phyloP scores from a whole-genome alignment of 441 rosid genomes.

The Populus hybrid region DNA sequence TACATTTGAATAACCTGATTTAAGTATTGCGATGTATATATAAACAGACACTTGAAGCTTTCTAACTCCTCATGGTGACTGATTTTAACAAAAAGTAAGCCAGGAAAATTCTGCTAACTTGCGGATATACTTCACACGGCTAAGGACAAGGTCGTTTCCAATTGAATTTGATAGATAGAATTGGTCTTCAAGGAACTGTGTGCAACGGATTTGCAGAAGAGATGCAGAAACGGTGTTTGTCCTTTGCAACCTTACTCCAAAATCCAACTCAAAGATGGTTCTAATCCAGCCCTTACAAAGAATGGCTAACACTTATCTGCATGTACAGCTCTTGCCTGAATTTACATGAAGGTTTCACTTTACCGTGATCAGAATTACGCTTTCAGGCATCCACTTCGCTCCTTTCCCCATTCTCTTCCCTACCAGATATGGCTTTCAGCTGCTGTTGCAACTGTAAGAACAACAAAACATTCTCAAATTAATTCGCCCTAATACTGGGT shows the following conservation, averaged over 20 bases:
- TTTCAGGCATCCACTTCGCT: constrained; percentile 36
- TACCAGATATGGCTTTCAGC: constrained; percentile 50
- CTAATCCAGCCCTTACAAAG: constrained; percentile 12
- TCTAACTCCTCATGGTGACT: constrained; percentile 7
- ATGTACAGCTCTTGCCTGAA: constrained; percentile 30
- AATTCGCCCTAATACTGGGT: not conserved
- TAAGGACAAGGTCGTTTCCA: constrained; percentile 6
- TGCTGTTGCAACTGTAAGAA: constrained; percentile 74
- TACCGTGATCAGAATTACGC: constrained; percentile 17
- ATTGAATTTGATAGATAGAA: constrained; percentile 9
- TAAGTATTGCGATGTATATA: not conserved
- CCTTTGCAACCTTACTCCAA: constrained; percentile 6
- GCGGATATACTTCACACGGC: not conserved
- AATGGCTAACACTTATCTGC: constrained; percentile 19
- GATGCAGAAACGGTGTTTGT: constrained; percentile 15
- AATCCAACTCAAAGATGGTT: constrained; percentile 13
- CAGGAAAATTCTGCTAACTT: constrained; percentile 5
- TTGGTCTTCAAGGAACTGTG: constrained; percentile 8
- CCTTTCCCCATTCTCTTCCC: constrained; percentile 54
- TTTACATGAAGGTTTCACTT: constrained; percentile 26
- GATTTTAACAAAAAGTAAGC: not conserved
- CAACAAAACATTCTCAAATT: not conserved
- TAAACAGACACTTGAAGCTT: constrained; percentile 12
- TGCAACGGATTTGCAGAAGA: not conserved
- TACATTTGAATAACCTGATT: constrained; percentile 1